Conservation (phyloP, 2,329 filamentous ascomycete species). For the Pseudonectria buxi region DNA sequence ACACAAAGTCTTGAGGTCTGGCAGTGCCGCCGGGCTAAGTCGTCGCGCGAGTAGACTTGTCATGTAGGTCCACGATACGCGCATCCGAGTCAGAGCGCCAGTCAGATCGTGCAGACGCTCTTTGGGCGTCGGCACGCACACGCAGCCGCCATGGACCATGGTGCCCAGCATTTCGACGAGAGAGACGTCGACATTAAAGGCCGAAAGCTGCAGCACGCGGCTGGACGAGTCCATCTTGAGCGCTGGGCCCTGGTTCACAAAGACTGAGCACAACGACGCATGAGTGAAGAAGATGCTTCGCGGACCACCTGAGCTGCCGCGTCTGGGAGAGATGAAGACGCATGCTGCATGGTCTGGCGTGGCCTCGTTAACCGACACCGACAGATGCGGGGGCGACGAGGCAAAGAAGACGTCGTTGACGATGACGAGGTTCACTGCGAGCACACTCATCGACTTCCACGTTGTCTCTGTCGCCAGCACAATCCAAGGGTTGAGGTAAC, state of each 20-base stretch:
- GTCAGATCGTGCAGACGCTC: slow-evolving; percentile 44
- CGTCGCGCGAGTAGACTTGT: slow-evolving; percentile 52
- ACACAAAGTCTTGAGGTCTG: slow-evolving; percentile 34
- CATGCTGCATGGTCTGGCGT: slow-evolving; percentile 48
- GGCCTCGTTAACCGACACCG: slow-evolving; percentile 25
- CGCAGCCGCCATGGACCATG: slow-evolving; percentile 49
- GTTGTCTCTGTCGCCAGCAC: slow-evolving; percentile 39
- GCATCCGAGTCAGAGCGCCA: slow-evolving; percentile 42
- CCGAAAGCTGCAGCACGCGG: slow-evolving; percentile 50
- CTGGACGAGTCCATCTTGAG: slow-evolving; percentile 44
- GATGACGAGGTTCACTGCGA: slow-evolving; percentile 34
- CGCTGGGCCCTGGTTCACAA: slow-evolving; percentile 43
- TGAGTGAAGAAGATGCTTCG: slow-evolving; percentile 60
- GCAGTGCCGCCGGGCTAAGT: slow-evolving; percentile 30
- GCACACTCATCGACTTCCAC: slow-evolving; percentile 31
- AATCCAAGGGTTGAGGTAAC: slow-evolving; percentile 36
- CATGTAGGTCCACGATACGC: slow-evolving; percentile 47
- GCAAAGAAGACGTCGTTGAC: slow-evolving; percentile 36
- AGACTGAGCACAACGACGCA: slow-evolving; percentile 47
- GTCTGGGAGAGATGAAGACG: slow-evolving; percentile 50
- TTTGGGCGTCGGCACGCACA: slow-evolving; percentile 49
- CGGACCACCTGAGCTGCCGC: slow-evolving; percentile 31
- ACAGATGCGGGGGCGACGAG: slow-evolving; percentile 26
- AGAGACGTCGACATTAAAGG: slow-evolving; percentile 47
- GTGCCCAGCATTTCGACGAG: slow-evolving; percentile 46